Evolutionary conservation across 345 rosid genomes (phyloP).

Genomic region (Brassica napus): DNA sequence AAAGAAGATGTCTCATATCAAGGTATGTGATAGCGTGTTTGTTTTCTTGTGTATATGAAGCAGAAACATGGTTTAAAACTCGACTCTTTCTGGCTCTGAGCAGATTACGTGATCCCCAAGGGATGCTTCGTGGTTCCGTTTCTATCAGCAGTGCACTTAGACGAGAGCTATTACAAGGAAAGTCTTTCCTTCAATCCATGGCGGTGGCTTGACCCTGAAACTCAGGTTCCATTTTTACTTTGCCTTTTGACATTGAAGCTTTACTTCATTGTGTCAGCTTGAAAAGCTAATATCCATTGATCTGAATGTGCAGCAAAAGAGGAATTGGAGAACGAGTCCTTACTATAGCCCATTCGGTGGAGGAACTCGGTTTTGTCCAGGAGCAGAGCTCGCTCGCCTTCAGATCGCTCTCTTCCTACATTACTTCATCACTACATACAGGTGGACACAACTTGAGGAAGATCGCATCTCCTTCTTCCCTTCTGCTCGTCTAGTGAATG

Average conservation of each 20-base stretch:
- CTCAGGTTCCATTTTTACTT: slow-evolving; percentile 47
- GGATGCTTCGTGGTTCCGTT: slow-evolving; percentile 87
- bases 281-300: not conserved
- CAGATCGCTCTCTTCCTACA: slow-evolving; percentile 83
- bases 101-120: slow-evolving; percentile 79
- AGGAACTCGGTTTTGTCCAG: slow-evolving; percentile 87
- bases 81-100: slow-evolving; percentile 12
- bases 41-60: not conserved
- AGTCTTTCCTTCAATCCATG: slow-evolving; percentile 70
- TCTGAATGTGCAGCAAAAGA: slow-evolving; percentile 58
- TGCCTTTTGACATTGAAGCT: not conserved
- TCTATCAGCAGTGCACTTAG: slow-evolving; percentile 82
- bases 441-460: slow-evolving; percentile 75
- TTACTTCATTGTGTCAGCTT: not conserved
- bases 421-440: slow-evolving; percentile 59
- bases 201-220: slow-evolving; percentile 85
- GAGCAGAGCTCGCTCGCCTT: slow-evolving; percentile 87
- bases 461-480: slow-evolving; percentile 83
- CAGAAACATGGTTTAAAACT: slow-evolving; percentile 1
- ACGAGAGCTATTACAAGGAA: slow-evolving; percentile 56
- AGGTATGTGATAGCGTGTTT: slow-evolving; percentile 39
- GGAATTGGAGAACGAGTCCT: slow-evolving; percentile 80
- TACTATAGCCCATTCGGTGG: slow-evolving; percentile 77
- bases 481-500: slow-evolving; percentile 81
- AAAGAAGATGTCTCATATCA: slow-evolving; percentile 70